Base-by-base conservation (phyloP, 108 stramenopile species). In the Cyclotella sp. region DNA sequence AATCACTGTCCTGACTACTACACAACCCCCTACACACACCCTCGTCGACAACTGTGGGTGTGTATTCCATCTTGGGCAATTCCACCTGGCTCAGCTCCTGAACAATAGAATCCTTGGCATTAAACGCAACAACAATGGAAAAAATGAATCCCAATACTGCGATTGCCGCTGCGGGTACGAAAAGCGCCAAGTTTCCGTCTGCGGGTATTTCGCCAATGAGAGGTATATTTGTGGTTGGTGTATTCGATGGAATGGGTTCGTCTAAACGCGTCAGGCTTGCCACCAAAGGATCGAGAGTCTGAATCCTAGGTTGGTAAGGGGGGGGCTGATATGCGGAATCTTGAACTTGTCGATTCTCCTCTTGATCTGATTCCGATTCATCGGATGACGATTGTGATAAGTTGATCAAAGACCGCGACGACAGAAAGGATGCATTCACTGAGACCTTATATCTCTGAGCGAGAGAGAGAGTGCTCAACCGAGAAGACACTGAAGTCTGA, bases 191-290 rank as follows among this genome's bases (percentile, higher is more conserved):
- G 60, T 79, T 79, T 9, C 86, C 89, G 78, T 91, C 91, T n/a
- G 80, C 75, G 21, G 89, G 82, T 19, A 94, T 53, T 78, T 94
- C 93, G 11, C 93, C 93, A 42, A 91, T 75, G 18, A 91, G 64
- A 30, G 93, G 91, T 24, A 87, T 57, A 19, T 83, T 79, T n/a
- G 68, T 55, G 21, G 76, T 87, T 6, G 76, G 75, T 15, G 55
- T 71, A 64, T 83, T 75, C 9, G 44, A 22, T 14, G 76, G 57
- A 51, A 58, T 43, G 18, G 76, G 49, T 34, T 80, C 83, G 45
- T 90, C 87, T 52, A 79, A 81, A 47, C 89, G 84, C 26, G 90
- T 91, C n/a, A 91, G 43, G 61, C 72, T 81, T 9, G 83, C 87
- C 70, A 91, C 76, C 39, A 91, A 85, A n/a, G 90, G 90, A 84